phyloP scores from a whole-genome alignment of 1,284 basidiomycete genomes.

The Rhodotorula mucilaginosa region DNA sequence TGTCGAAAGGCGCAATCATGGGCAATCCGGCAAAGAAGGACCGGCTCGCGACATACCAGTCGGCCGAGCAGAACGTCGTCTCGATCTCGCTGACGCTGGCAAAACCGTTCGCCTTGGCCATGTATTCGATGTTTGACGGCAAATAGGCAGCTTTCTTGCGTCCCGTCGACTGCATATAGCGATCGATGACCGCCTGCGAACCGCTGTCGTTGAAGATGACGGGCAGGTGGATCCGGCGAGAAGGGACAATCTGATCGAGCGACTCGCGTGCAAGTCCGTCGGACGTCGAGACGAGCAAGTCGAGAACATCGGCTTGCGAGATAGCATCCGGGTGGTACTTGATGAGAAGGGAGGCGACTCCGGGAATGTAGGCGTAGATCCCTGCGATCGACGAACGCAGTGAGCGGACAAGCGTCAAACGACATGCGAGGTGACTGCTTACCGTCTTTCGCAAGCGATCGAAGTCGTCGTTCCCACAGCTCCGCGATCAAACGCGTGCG shows the following conservation, averaged over 20 bases:
- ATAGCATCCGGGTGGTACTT: conserved; percentile 56
- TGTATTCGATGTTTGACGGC: conserved; percentile 66
- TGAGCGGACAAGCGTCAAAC: neutral
- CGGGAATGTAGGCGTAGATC: conserved; percentile 48
- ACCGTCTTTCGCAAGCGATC: conserved; percentile 42
- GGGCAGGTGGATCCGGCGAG: conserved; percentile 60
- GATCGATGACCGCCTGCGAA: conserved; percentile 58
- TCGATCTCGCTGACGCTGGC: conserved; percentile 26
- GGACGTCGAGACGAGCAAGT: conserved; percentile 50
- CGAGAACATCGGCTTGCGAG: conserved; percentile 53
- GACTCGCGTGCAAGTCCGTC: conserved; percentile 53
- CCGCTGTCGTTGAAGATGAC: conserved; percentile 64
- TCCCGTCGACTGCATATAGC: conserved; percentile 60
- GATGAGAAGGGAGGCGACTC: conserved; percentile 49
- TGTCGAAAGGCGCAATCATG: conserved; percentile 30
- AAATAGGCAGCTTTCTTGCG: conserved; percentile 62
- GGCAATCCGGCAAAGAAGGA: conserved; percentile 34
- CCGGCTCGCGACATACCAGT: conserved; percentile 45
- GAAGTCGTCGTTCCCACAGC: conserved; percentile 56
- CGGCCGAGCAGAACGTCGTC: conserved; percentile 31
- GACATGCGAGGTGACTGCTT: conserved; percentile 33
- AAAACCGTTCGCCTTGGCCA: conserved; percentile 64
- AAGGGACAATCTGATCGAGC: conserved; percentile 55
- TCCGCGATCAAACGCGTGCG: conserved; percentile 57
- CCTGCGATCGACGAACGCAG: conserved; percentile 32